Conservation (phyloP, 202 grass and related monocot species). For the Eragrostis tef region DNA sequence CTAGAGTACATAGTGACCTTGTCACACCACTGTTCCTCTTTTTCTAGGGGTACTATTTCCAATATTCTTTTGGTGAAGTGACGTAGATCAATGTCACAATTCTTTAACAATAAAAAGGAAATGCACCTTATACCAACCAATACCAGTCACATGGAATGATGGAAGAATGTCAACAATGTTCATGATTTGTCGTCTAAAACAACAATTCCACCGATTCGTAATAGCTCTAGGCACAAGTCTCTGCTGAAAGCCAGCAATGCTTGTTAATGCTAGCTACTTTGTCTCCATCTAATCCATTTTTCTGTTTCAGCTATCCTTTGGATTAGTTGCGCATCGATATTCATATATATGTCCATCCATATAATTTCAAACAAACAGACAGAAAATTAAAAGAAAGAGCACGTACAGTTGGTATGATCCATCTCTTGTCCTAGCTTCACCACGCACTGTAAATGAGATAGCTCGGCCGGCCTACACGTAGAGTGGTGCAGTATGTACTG, state of each 20-base stretch:
- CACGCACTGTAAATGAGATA: constrained; percentile 41
- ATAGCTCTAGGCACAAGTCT: constrained; percentile 26
- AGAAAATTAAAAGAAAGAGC: background rate
- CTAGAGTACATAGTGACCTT: constrained; percentile 60
- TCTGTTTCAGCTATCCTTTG: background rate
- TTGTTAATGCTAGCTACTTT: constrained; percentile 7
- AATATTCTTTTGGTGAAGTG: constrained; percentile 66
- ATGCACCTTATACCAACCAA: constrained; percentile 51
- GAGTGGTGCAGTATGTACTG: constrained; percentile 63
- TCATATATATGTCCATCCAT: background rate
- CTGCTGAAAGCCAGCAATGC: background rate
- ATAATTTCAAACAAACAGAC: background rate
- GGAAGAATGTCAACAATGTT: constrained; percentile 60
- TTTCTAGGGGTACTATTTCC: constrained; percentile 60
- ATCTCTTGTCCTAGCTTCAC: constrained; percentile 51
- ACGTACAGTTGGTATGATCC: constrained; percentile 39
- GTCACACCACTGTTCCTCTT: constrained; percentile 66
- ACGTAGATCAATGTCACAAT: constrained; percentile 54
- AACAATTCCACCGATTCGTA: constrained; percentile 8
- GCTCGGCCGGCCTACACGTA: constrained; percentile 56
- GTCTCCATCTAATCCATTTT: constrained; percentile 4
- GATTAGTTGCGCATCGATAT: background rate
- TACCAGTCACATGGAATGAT: constrained; percentile 70
- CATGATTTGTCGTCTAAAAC: constrained; percentile 46
- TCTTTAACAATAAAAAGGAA: constrained; percentile 42